Conservation (phyloP, 306 rosid genomes). For the Vigna hirtella region DNA sequence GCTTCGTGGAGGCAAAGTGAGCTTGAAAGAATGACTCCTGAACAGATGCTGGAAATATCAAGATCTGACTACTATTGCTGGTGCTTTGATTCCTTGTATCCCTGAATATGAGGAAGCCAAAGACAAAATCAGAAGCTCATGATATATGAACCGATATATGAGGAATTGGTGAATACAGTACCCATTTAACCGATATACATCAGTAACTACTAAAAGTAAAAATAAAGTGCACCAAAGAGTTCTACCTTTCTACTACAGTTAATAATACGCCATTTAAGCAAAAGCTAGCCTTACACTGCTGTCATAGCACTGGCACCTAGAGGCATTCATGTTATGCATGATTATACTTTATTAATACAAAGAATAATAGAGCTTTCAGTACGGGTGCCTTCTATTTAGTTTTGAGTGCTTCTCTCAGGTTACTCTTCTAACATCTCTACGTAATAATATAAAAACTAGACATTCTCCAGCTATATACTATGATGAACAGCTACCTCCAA, state of each 20-base stretch:
- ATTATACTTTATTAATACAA: not conserved
- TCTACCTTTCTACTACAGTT: not conserved
- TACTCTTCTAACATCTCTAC: too few species aligned
- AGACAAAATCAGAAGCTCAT: slow-evolving; percentile 6
- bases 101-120: slow-evolving; percentile 24
- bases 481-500: too few species aligned
- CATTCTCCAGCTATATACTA: too few species aligned
- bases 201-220: not conserved
- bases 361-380: too few species aligned
- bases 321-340: not conserved
- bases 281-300: not conserved
- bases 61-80: slow-evolving; percentile 96
- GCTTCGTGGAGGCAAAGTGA: slow-evolving; percentile 78
- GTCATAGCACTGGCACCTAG: not conserved
- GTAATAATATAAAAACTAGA: too few species aligned
- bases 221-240: not conserved
- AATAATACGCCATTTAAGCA: not conserved
- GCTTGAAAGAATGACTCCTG: slow-evolving; percentile 86
- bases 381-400: too few species aligned
- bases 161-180: slow-evolving; percentile 7
- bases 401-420: too few species aligned
- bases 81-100: slow-evolving; percentile 76
- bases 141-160: not conserved
- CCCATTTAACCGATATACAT: not conserved
- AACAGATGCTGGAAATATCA: slow-evolving; percentile 80